Evolutionary conservation across 2,329 filamentous ascomycete species (phyloP).

Genomic region (Zelopaecilomyces penicillatus): DNA sequence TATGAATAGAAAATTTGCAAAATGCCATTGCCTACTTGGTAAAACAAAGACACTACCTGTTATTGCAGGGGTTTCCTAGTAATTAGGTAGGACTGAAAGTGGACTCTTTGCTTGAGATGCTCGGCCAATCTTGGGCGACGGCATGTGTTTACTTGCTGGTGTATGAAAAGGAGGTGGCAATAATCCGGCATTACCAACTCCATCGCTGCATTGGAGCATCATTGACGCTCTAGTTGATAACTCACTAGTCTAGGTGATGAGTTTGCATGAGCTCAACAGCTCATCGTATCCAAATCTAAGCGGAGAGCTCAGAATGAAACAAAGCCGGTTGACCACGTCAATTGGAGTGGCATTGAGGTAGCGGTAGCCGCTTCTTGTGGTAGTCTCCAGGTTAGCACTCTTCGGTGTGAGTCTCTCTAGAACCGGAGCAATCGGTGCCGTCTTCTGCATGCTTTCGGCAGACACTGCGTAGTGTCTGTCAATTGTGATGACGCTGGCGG

Average conservation of each 20-base stretch:
- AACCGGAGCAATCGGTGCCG: constrained; percentile 2
- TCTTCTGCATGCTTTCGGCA: not conserved
- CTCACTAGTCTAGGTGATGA: not conserved
- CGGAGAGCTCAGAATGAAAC: not conserved
- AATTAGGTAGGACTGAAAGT: too few relatives aligned
- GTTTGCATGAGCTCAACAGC: not conserved
- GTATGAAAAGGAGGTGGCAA: too few relatives aligned
- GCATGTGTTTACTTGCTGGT: too few relatives aligned
- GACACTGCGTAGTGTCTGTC: not conserved
- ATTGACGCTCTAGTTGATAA: too few relatives aligned
- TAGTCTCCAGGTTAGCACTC: constrained; percentile 2
- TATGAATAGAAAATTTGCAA: too few relatives aligned
- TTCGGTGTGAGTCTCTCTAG: constrained; percentile 1
- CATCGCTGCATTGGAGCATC: too few relatives aligned
- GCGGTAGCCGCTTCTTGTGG: not conserved
- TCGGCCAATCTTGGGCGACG: too few relatives aligned
- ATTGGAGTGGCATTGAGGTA: not conserved
- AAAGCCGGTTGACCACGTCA: not conserved
- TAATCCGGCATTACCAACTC: too few relatives aligned
- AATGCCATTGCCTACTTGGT: too few relatives aligned
- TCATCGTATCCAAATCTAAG: not conserved
- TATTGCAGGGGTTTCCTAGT: too few relatives aligned
- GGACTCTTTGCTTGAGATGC: too few relatives aligned
- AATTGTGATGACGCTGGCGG: constrained; percentile 1
- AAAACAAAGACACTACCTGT: too few relatives aligned